Conservation (phyloP, 2,329 filamentous ascomycete genomes). For the Aspergillus sclerotialis region DNA sequence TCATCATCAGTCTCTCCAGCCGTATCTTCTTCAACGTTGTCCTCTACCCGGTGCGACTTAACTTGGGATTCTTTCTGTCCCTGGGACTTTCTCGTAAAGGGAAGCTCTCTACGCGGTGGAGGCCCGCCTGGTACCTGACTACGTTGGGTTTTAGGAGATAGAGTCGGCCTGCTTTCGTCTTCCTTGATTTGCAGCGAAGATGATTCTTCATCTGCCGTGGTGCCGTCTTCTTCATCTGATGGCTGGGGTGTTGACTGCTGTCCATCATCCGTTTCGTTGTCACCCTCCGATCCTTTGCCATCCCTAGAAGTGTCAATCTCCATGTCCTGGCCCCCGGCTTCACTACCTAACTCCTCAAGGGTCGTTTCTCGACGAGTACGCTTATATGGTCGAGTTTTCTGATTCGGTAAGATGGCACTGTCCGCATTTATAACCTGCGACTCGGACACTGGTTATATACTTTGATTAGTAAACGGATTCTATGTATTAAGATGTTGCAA, state of each 20-base stretch:
- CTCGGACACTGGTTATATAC: slow-evolving; percentile 21
- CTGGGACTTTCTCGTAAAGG: slow-evolving; percentile 25
- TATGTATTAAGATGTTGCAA: background rate
- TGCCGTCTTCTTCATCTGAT: slow-evolving; percentile 24
- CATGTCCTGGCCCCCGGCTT: slow-evolving; percentile 32
- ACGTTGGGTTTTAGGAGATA: slow-evolving; percentile 4
- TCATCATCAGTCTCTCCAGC: slow-evolving; percentile 36
- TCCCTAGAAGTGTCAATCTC: slow-evolving; percentile 19
- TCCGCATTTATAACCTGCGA: slow-evolving; percentile 13
- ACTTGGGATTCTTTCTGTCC: slow-evolving; percentile 5
- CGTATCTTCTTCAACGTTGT: slow-evolving; percentile 18
- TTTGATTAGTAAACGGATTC: background rate
- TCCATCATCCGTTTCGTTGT: slow-evolving; percentile 20
- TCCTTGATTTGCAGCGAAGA: background rate
- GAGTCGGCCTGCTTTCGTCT: slow-evolving; percentile 1
- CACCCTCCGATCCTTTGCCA: slow-evolving; percentile 6
- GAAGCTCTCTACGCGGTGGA: slow-evolving; percentile 37
- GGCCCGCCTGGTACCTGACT: slow-evolving; percentile 11
- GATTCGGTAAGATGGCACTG: slow-evolving; percentile 7
- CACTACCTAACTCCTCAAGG: slow-evolving; percentile 21
- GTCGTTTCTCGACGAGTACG: slow-evolving; percentile 16
- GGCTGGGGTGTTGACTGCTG: slow-evolving; percentile 23
- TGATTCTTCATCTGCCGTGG: slow-evolving; percentile 24
- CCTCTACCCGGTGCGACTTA: slow-evolving; percentile 5
- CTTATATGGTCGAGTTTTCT: slow-evolving; percentile 16